Evolutionary conservation across 2,329 filamentous ascomycete genomes (phyloP).

Genomic region (Chaetomiaceae sp.): DNA sequence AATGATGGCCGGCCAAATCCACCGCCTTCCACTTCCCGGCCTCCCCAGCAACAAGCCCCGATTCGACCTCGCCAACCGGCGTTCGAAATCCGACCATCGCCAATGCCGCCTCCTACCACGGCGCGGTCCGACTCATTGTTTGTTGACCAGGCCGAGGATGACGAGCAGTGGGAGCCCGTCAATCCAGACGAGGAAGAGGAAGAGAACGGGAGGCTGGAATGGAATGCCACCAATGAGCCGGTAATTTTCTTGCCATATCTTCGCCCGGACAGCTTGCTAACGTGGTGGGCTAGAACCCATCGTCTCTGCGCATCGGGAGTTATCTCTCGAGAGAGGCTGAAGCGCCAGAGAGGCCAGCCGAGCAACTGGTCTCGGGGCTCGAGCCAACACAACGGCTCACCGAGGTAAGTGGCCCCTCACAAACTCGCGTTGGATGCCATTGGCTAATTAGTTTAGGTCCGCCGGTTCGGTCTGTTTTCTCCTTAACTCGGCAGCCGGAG

Average conservation of each 20-base stretch:
- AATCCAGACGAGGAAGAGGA: constrained; percentile 54
- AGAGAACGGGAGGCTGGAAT: constrained; percentile 64
- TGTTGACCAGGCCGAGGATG: constrained; percentile 61
- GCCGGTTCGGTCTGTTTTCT: constrained; percentile 33
- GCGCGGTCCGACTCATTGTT: constrained; percentile 57
- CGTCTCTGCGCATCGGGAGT: constrained; percentile 42
- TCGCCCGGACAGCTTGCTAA: constrained; percentile 28
- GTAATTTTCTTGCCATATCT: constrained; percentile 36
- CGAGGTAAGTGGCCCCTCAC: constrained; percentile 49
- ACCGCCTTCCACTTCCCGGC: constrained; percentile 33
- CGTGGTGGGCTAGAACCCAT: constrained; percentile 38
- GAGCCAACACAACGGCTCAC: constrained; percentile 72
- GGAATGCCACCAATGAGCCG: constrained; percentile 65
- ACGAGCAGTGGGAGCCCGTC: constrained; percentile 68
- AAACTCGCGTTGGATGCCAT: background rate
- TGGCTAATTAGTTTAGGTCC: constrained; percentile 27
- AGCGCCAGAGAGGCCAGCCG: constrained; percentile 13
- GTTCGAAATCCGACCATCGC: constrained; percentile 35
- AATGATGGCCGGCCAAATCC: constrained; percentile 30
- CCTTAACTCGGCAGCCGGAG: constrained; percentile 10
- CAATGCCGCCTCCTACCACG: constrained; percentile 40
- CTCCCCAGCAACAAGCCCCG: constrained; percentile 38
- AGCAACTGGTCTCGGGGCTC: constrained; percentile 38
- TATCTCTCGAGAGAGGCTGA: constrained; percentile 29
- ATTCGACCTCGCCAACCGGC: constrained; percentile 30